A percentile compares a stretch with the other conserved stretches of the same genome.
Evolutionary conservation across 352 stramenopile species (phyloP).

Genomic region (Blastocystis sp.): DNA sequence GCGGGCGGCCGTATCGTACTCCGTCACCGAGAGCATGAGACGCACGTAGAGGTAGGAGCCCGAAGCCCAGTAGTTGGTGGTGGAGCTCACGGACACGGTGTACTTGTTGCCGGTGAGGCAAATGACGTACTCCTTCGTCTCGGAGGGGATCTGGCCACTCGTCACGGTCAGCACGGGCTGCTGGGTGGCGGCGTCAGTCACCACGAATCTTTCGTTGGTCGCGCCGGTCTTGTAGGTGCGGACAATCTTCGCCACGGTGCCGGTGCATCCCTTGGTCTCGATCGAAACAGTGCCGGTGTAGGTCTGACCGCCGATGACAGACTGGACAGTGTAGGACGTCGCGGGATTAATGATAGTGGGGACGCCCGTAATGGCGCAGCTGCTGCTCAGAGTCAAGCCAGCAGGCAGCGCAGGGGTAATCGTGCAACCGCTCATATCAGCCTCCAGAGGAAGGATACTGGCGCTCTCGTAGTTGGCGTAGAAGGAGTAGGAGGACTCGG

Average conservation of each 20-base stretch:
- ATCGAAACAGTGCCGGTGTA: not conserved
- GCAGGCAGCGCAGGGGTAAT: constrained; percentile 30
- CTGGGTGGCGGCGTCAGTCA: not conserved
- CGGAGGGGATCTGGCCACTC: not conserved
- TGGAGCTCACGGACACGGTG: not conserved
- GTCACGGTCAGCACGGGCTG: constrained; percentile 14
- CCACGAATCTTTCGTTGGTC: not conserved
- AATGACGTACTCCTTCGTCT: not conserved
- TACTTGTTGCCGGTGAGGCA: constrained; percentile 25
- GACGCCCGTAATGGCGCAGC: constrained; percentile 34
- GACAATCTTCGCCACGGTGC: not conserved
- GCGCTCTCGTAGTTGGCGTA: constrained; percentile 7
- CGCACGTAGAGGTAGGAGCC: constrained; percentile 39
- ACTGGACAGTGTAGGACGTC: constrained; percentile 4
- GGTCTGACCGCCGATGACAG: not conserved
- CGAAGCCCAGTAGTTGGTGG: not conserved
- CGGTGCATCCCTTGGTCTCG: not conserved
- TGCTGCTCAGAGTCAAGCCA: constrained; percentile 3
- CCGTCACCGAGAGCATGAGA: constrained; percentile 1
- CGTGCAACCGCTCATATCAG: constrained; percentile 27
- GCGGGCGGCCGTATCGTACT: constrained; percentile 17
- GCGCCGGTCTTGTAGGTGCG: constrained; percentile 46
- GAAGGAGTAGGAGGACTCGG: constrained; percentile 14
- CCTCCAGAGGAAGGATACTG: constrained; percentile 7
- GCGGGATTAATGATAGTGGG: not conserved